Evolutionary conservation across 2,329 filamentous ascomycete species (phyloP), one percentile per base, ranked within the genome.

Genomic region (Dactylellina haptotyla): DNA sequence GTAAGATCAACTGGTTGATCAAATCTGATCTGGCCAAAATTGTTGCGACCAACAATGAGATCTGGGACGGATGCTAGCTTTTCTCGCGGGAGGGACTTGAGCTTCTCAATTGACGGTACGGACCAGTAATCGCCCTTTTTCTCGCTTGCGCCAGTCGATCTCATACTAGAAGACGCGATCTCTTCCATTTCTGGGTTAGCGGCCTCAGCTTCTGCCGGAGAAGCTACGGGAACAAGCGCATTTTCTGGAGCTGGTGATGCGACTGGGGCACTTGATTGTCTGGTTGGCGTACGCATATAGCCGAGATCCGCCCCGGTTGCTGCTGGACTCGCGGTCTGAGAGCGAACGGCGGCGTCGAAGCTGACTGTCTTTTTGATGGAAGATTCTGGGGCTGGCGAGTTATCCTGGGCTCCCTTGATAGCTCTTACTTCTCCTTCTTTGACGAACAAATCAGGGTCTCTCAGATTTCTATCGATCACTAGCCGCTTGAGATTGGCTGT

Each of bases 381-480:
- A 39, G 77, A 64, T 4, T 75, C 75, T 14, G 78, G 76, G 18
- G 77, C 69, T n/a, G 76, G 73, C 20, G 76, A 75, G 14, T 81
- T 79, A 3, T 80, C 78, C 65, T 79, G 79, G 45, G 80, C 67
- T 25, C 81, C 79, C 53, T 82, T 82, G 30, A 81, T 80, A 30
- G 78, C 79, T 77, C 89, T 89, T 1, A 89, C 81, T 75, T 88
- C 84, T 32, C 69, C 69, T 16, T 73, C 69, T 45, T 73, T 73
- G 23, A 83, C 67, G 64, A 78, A 78, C 34, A 78, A 61, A 58
- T 78, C 77, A n/a, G 75, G 83, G 77, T 92, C 90, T 67, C 86
- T 93, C 61, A 99, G 85, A 76, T 89, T 90, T 75, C 92, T 89
- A 81, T 97, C 96, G 80, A 99, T 97, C 59, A 93, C 90, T 65